Evolutionary conservation across 1,139 yeast species (phyloP).

Genomic region (Suzukiozyma palmioleophila): DNA sequence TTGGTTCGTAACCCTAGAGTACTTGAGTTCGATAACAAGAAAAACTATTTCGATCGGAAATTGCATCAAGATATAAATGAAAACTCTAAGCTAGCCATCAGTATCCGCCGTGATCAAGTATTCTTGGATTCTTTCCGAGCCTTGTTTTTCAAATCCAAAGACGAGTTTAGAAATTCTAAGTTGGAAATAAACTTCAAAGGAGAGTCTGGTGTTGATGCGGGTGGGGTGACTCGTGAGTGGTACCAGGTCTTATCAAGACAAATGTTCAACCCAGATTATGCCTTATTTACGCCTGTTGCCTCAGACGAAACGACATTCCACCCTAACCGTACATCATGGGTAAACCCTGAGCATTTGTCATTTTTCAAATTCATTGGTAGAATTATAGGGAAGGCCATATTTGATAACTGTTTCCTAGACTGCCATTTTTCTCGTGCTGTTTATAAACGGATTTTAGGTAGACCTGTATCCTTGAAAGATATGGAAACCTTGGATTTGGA

Average conservation of each 20-base stretch:
- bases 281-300: constrained; percentile 86
- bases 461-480: constrained; percentile 81
- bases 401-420: constrained; percentile 81
- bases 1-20: constrained; percentile 86
- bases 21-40: constrained; percentile 91
- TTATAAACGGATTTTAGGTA: constrained; percentile 79
- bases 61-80: constrained; percentile 48
- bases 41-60: constrained; percentile 76
- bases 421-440: constrained; percentile 96
- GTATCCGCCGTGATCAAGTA: constrained; percentile 84
- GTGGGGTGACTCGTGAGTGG: constrained; percentile 98
- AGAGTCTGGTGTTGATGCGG: constrained; percentile 97
- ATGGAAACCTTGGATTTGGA: constrained; percentile 94
- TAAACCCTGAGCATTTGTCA: constrained; percentile 88
- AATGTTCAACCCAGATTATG: constrained; percentile 96
- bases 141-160: constrained; percentile 73
- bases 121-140: constrained; percentile 88
- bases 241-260: constrained; percentile 90
- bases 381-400: constrained; percentile 90
- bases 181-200: constrained; percentile 82
- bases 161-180: constrained; percentile 69
- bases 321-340: constrained; percentile 89
- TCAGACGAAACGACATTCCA: constrained; percentile 93
- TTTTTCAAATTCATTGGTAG: constrained; percentile 94
- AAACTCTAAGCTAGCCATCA: constrained; percentile 52